phyloP scores from a whole-genome alignment of 208 protist genomes.

The Balamuthia mandrillaris region DNA sequence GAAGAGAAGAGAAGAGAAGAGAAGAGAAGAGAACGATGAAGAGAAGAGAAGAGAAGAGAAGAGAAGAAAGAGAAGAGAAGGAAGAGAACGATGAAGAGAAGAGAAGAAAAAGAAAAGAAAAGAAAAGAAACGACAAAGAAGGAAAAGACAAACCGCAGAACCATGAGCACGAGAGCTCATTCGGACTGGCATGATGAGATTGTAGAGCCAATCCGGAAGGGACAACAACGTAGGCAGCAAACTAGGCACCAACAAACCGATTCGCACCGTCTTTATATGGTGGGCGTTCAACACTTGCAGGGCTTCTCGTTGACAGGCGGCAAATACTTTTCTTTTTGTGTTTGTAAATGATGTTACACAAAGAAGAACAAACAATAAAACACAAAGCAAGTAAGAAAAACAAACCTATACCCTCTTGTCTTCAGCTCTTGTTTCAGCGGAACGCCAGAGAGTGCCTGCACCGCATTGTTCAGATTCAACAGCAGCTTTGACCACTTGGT shows the following conservation, averaged over 20 bases:
- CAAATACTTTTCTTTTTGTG: too few species aligned
- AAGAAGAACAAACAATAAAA: too few species aligned
- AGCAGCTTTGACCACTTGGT: neutral
- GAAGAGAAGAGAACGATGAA: too few species aligned
- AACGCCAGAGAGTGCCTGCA: neutral
- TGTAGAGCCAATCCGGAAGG: neutral
- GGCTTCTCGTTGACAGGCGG: neutral
- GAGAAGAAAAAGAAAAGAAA: too few species aligned
- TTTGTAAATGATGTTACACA: too few species aligned
- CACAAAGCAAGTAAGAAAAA: too few species aligned
- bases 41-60: too few species aligned
- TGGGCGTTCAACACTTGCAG: neutral
- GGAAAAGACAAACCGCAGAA: neutral
- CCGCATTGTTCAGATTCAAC: neutral
- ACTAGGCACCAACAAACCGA: neutral
- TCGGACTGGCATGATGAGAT: neutral
- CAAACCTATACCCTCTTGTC: too few species aligned
- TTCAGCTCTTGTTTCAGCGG: neutral
- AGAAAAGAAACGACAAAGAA: too few species aligned
- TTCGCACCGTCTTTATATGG: neutral
- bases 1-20: too few species aligned
- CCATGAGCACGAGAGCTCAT: neutral
- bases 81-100: too few species aligned
- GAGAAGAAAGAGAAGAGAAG: too few species aligned
- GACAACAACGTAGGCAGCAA: neutral